phyloP scores from a whole-genome alignment of 2,329 filamentous ascomycete genomes.

The Aaosphaeria pasadenensis region DNA sequence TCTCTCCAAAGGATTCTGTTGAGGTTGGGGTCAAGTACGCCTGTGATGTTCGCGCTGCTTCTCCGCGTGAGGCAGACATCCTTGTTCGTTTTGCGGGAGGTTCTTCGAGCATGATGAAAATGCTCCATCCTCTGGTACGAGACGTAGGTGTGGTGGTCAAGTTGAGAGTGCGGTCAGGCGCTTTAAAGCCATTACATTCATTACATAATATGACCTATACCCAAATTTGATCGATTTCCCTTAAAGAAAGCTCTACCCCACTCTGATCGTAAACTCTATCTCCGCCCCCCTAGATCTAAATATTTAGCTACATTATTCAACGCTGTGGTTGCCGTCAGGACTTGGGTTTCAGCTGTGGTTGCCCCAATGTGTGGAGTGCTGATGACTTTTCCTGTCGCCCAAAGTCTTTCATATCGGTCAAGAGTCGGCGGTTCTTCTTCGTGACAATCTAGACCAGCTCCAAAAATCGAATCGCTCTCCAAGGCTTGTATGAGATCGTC shows the following conservation, averaged over 20 bases:
- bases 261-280: no score
- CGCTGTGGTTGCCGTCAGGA: not conserved
- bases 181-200: no score
- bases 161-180: no score
- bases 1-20: not conserved
- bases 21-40: not conserved
- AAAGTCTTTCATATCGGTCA: not conserved
- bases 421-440: not conserved
- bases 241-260: no score
- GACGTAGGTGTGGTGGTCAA: no score
- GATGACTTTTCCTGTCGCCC: not conserved
- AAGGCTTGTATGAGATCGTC: constrained; percentile 42
- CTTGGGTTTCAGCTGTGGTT: constrained; percentile 1
- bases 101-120: not conserved
- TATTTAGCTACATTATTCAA: not conserved
- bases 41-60: not conserved
- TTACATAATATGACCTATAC: no score
- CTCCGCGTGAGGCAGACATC: not conserved
- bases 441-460: constrained; percentile 21
- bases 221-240: no score
- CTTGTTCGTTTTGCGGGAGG: not conserved
- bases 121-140: no score
- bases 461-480: constrained; percentile 37
- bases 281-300: not conserved
- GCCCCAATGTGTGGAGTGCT: constrained; percentile 1